Percentiles rank a stretch among this genome's conserved stretches.
Evolutionary conservation across 257 asterid genomes (phyloP).

Genomic region (Solanum rostratum): DNA sequence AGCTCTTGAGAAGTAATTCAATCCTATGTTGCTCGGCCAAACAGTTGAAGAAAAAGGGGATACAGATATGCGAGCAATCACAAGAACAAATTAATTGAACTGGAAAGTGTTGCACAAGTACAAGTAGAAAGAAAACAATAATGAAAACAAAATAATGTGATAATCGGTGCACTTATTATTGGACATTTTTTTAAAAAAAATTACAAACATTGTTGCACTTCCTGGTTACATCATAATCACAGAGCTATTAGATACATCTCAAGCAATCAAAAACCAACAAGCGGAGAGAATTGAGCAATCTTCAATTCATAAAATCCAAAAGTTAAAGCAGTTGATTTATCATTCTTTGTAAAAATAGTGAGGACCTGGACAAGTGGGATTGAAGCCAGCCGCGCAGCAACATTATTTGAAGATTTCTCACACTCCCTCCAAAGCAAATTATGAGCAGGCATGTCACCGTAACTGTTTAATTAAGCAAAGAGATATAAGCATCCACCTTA

Average conservation of each 20-base stretch:
- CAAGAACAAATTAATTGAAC: background rate
- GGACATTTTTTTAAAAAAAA: background rate
- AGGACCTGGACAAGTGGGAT: slow-evolving; percentile 91
- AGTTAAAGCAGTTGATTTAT: background rate
- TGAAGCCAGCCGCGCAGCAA: slow-evolving; percentile 86
- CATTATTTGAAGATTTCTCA: slow-evolving; percentile 68
- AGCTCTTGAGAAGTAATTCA: background rate
- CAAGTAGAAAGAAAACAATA: background rate
- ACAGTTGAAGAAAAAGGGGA: background rate
- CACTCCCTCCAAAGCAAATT: slow-evolving; percentile 90
- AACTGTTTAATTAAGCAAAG: slow-evolving; percentile 26
- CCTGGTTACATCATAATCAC: background rate
- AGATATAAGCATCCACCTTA: slow-evolving; percentile 5
- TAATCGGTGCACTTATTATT: background rate
- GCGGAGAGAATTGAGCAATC: background rate
- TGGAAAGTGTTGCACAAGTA: background rate
- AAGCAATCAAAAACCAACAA: background rate
- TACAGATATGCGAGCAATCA: background rate
- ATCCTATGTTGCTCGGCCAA: background rate
- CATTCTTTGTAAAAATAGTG: background rate
- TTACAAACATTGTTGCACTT: background rate
- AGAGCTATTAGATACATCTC: background rate
- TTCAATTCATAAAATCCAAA: background rate
- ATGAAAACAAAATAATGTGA: background rate
- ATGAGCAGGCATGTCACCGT: slow-evolving; percentile 97